Conservation (phyloP, 306 rosid genomes). For the Psophocarpus tetragonolobus region DNA sequence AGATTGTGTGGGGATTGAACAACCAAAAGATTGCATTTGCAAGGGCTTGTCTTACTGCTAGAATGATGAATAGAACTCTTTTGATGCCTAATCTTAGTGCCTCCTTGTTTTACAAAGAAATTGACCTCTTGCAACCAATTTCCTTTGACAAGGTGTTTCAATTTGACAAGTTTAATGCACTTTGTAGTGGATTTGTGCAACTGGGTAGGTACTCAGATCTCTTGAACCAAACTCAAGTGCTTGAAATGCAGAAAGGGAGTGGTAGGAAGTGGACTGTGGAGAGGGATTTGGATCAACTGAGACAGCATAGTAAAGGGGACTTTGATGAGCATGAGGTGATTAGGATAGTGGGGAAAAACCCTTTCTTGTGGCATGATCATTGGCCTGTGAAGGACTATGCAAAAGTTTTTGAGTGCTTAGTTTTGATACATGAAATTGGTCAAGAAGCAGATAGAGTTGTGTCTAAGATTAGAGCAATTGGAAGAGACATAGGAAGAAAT, state of each 20-base stretch:
- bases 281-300: conserved; percentile 77
- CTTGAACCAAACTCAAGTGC: conserved; percentile 40
- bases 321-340: conserved; percentile 58
- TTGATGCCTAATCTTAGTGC: conserved; percentile 93
- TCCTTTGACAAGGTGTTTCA: conserved; percentile 74
- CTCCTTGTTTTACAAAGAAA: conserved; percentile 80
- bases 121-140: conserved; percentile 73
- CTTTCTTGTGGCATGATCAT: conserved; percentile 93
- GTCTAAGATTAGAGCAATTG: conserved; percentile 61
- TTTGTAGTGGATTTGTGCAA: conserved; percentile 62
- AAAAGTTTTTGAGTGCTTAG: conserved; percentile 74
- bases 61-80: conserved; percentile 68
- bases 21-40: conserved; percentile 94
- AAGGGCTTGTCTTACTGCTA: conserved; percentile 81
- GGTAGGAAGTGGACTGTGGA: conserved; percentile 87
- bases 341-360: conserved; percentile 72
- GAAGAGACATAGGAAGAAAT: conserved; percentile 7
- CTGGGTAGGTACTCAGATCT: conserved; percentile 57
- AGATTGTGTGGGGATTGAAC: conserved; percentile 88
- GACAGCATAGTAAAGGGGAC: conserved; percentile 39
- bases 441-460: conserved; percentile 74
- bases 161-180: conserved; percentile 63
- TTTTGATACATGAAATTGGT: conserved; percentile 62
- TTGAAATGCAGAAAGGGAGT: conserved; percentile 75
- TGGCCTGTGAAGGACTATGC: conserved; percentile 91